Base-by-base conservation (phyloP, 192 early-diverging fungal genomes). In the Coemansia pectinata region DNA sequence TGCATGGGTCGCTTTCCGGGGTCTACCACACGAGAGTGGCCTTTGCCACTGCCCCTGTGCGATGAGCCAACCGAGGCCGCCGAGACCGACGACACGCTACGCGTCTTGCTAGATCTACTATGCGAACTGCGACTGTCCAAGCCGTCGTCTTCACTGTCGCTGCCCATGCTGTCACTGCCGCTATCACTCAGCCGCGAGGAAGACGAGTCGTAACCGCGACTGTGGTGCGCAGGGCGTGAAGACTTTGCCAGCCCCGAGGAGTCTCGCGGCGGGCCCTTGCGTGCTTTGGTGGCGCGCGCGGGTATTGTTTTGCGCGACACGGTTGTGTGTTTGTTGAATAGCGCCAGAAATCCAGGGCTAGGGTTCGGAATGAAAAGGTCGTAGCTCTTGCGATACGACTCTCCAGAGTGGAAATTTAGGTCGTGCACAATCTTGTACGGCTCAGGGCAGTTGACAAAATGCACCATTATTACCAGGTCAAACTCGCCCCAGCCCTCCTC, bases 401-500 rank as follows among this genome's bases (percentile, higher is more conserved):
- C 73, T 64, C 74, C 73, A 11, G 67, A 70, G 14, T 71, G 78
- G 39, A 85, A 85, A 63, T 74, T 85, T 42, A 85, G 83, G 62
- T 85, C 74, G 64, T 85, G 83, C n/a, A 67, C 34, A 25, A 85
- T 75, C 33, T 42, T 71, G 58, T 59, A 33, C 4, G 74, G 63
- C 33, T 74, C 78, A 1, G 62, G 21, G 44, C 70, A 63, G 63
- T 81, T 39, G 38, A 66, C 55, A 52, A 79, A 74, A 48, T 85
- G 72, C 23, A 85, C 73, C 39, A 72, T 45, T 33, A 81, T 62
- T 2, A 66, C 59, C n/a, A 85, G 66, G 66, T 80, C 78, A 39
- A 85, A 85, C 69, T 85, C 78, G 65, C 83, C 83, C 83, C 83
- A 85, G 47, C 83, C 83, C 38, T 74, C 69, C 65, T 85, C 74